Percentiles rank a stretch among this genome's conserved stretches.
Conservation (phyloP, 2,329 filamentous ascomycete species). For the Geosmithia flava region DNA sequence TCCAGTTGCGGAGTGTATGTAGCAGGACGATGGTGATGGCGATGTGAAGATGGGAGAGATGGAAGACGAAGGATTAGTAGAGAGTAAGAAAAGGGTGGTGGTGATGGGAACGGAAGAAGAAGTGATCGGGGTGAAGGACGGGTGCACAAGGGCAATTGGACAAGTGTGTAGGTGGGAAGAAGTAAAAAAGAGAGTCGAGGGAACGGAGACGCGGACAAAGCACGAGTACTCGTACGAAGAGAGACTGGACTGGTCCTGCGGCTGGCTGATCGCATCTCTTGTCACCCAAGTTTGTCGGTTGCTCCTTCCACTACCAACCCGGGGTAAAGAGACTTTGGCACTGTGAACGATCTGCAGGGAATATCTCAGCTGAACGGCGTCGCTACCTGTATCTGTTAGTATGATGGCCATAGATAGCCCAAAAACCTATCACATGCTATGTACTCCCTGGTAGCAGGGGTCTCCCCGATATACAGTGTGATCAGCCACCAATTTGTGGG, state of each 20-base stretch:
- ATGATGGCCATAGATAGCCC: neutral
- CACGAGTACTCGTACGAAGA: neutral
- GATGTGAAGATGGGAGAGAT: neutral
- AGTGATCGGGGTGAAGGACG: neutral
- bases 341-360: conserved; percentile 1
- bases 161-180: conserved; percentile 6
- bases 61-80: neutral
- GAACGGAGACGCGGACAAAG: neutral
- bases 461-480: neutral
- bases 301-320: conserved; percentile 2
- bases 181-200: conserved; percentile 9
- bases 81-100: neutral
- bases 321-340: conserved; percentile 3
- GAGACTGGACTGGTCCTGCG: neutral
- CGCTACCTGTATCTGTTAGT: neutral
- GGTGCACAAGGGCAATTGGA: conserved; percentile 1
- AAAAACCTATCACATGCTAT: neutral
- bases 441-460: neutral
- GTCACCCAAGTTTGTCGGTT: conserved; percentile 1
- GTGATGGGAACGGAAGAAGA: neutral
- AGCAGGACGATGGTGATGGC: neutral
- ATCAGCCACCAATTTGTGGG: neutral
- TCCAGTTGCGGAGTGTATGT: neutral
- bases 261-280: conserved; percentile 2
- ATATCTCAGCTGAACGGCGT: neutral